phyloP scores from a whole-genome alignment of 306 rosid species.

The Cicer judaicum region DNA sequence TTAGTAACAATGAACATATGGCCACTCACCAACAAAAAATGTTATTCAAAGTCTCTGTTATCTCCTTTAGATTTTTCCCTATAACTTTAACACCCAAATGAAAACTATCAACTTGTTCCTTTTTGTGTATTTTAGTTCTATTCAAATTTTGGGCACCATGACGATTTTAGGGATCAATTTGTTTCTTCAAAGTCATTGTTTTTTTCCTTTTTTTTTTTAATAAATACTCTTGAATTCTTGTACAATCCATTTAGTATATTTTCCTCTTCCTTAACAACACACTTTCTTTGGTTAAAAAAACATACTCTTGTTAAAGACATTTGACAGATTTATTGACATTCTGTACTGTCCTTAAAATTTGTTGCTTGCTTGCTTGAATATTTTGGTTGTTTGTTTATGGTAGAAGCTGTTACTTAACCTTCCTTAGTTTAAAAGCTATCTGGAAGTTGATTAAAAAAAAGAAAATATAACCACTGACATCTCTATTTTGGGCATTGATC shows the following conservation, averaged over 20 bases:
- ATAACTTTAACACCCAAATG: not conserved
- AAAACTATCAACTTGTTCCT: slow-evolving; percentile 4
- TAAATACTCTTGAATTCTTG: slow-evolving; percentile 4
- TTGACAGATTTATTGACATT: slow-evolving; percentile 8
- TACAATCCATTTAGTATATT: slow-evolving; percentile 21
- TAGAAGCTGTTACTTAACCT: slow-evolving; percentile 18
- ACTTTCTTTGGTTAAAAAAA: not conserved
- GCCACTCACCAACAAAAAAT: not conserved
- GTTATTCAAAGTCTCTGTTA: slow-evolving; percentile 1
- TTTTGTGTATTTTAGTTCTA: slow-evolving; percentile 7
- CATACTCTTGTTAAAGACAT: slow-evolving; percentile 5
- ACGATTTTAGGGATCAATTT: not conserved
- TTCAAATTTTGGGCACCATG: slow-evolving; percentile 26
- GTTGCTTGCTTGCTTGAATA: slow-evolving; percentile 31
- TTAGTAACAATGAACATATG: slow-evolving; percentile 4
- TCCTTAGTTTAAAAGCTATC: slow-evolving; percentile 34
- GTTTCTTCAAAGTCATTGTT: slow-evolving; percentile 16
- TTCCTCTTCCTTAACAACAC: slow-evolving; percentile 5
- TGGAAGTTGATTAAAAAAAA: slow-evolving; percentile 20
- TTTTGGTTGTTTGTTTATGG: slow-evolving; percentile 24
- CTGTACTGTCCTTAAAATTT: slow-evolving; percentile 24
- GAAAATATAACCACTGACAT: slow-evolving; percentile 20
- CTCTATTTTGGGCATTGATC: slow-evolving; percentile 18
- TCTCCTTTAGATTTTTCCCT: not conserved
- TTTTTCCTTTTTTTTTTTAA: not conserved